Evolutionary conservation across 225 moss, liverwort and hornwort genomes (phyloP), one percentile per base, ranked within the genome.

Genomic region (Neckera pumila): DNA sequence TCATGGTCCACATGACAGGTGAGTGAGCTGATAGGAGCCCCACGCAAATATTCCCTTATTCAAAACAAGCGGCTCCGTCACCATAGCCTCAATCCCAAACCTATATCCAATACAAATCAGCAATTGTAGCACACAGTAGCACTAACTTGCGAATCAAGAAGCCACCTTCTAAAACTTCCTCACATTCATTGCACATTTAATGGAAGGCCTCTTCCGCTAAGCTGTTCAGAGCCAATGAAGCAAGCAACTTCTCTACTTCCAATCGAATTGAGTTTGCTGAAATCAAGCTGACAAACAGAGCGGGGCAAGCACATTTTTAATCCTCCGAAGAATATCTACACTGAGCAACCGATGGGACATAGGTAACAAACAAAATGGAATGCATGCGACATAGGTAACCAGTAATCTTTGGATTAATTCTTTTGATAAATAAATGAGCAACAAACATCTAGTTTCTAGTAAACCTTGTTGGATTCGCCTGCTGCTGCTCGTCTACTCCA

Each of bases 401-500:
- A 60, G 67, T 4, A 22, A 49, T 21, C 11, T 60, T 51, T 36
- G 26, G 16, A 51, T 12, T 78, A 17, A 8, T 9, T 66, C 30
- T 23, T 20, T 23, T 12, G 34, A 75, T 31, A 33, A 10, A 57
- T 6, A 42, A 51, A 25, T 38, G 40, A 34, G 33, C 36, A 56
- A 27, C 28, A 67, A n/a, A 21, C 19, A 82, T 75, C 23, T 20
- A 8, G 20, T 30, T 36, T 63, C 85, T 90, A 90, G 21, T 23
- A 43, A 31, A 88, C 88, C 83, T 86, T 92, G 30, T 80, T 79
- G 65, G 86, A 86, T 82, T 87, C 82, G 71, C 79, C 85, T 72
- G 85, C 77, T 54, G 84, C 64, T 51, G 76, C 85, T 67, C 70
- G 7, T 76, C 80, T 86, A 75, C 86, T 91, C 89, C 86, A 89